Evolutionary conservation across 2,329 filamentous ascomycete species (phyloP).

Genomic region (Xylaria sp.): DNA sequence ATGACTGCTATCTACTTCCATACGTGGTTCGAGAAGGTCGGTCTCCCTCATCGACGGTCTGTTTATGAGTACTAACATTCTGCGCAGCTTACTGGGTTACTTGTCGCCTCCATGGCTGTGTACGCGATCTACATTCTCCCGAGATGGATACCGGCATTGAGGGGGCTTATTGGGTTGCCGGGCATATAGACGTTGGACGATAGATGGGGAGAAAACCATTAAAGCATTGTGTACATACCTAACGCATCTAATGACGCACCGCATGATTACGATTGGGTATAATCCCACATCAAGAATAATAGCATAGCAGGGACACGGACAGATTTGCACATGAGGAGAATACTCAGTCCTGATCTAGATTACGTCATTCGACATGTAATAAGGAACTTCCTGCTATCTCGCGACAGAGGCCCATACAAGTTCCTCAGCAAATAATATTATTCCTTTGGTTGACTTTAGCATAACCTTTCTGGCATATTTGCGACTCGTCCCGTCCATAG

Average conservation of each 20-base stretch:
- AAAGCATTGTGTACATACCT: slow-evolving; percentile 19
- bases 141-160: slow-evolving; percentile 42
- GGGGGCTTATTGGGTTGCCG: slow-evolving; percentile 42
- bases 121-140: slow-evolving; percentile 44
- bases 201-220: not conserved
- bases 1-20: slow-evolving; percentile 99
- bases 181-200: slow-evolving; percentile 39
- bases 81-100: slow-evolving; percentile 38
- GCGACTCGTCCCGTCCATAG: not conserved
- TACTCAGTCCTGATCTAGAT: not conserved
- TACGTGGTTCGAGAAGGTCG: slow-evolving; percentile 96
- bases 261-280: slow-evolving; percentile 10
- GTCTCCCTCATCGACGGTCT: slow-evolving; percentile 40
- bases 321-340: not conserved
- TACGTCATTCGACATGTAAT: not conserved
- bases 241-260: slow-evolving; percentile 14
- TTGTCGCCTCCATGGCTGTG: slow-evolving; percentile 41
- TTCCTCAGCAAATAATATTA: too few relatives aligned
- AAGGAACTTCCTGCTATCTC: not conserved
- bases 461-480: not conserved
- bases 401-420: too few relatives aligned
- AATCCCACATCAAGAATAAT: slow-evolving; percentile 5
- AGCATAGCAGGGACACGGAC: not conserved
- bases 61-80: slow-evolving; percentile 19
- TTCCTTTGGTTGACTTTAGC: too few relatives aligned